Base-by-base conservation (phyloP, 176 grass and related monocot genomes). In the Ampelocalamus luodianensis region DNA sequence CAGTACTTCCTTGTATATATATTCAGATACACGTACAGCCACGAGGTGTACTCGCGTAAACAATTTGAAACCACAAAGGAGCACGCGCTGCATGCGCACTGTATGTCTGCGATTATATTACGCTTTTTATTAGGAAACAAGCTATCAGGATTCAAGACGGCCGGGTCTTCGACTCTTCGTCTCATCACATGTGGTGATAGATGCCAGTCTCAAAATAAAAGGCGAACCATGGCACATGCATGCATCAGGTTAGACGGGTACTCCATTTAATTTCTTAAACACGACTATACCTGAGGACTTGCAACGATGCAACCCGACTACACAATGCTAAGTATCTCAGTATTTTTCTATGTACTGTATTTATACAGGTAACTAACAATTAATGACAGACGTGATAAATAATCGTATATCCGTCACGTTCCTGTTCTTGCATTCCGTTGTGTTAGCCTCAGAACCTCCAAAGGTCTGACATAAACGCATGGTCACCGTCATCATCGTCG, bases 381-480 rank as follows among this genome's bases (percentile, higher is more conserved):
- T n/a, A n/a, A n/a, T n/a, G 39, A 39, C 18, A 9, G 23, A 7
- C 1, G 22, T 59, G 4, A 59, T 4, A 20, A n/a, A 23, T 23
- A 55, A 18, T n/a, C 38, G 20, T 36, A 54, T 20, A 29, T 15
- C 24, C n/a, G 43, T 50, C 77, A 29, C 38, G 46, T 53, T 9
- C 29, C 17, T 55, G 40, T 14, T 45, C 34, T 15, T 59, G 53
- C 22, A 51, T 44, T 9, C 67, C 13, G 13, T 22, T 34, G 1
- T 11, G n/a, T n/a, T 46, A 44, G 22, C 22, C 44, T 82, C 64
- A 88, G 49, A 88, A 88, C 50, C 66, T 69, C 87, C 87, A 88
- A 8, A 88, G 81, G 9, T 88, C 80, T 22, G 80, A 79, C 46
- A 88, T 46, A 77, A 88, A 88, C 72, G 74, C 27, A 63, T 84